phyloP scores from a whole-genome alignment of 495 filamentous ascomycete genomes.

The Penicillium nucicola region DNA sequence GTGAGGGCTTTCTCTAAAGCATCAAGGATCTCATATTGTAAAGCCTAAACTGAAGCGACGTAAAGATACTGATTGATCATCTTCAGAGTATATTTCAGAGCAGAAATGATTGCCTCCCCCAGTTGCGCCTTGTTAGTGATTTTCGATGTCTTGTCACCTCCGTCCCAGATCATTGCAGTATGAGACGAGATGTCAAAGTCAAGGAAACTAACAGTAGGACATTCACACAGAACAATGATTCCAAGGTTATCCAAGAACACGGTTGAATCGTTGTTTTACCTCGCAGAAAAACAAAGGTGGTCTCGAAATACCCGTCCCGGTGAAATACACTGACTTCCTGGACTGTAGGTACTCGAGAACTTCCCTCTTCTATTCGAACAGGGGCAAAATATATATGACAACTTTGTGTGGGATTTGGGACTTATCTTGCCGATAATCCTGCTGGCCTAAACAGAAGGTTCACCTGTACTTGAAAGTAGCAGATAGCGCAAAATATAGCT shows the following conservation, averaged over 20 bases:
- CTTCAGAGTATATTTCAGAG: constrained; percentile 36
- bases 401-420: too few relatives aligned
- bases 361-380: constrained; percentile 44
- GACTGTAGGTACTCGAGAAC: constrained; percentile 44
- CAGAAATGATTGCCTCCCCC: constrained; percentile 34
- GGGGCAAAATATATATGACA: too few relatives aligned
- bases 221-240: constrained; percentile 14
- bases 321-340: constrained; percentile 22
- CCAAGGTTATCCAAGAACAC: background rate
- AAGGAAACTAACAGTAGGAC: constrained; percentile 39
- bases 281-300: constrained; percentile 53
- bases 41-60: constrained; percentile 40
- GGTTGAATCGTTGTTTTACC: constrained; percentile 21
- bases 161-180: constrained; percentile 45
- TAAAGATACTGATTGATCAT: constrained; percentile 46
- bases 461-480: background rate
- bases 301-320: constrained; percentile 2
- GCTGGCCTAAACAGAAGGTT: background rate
- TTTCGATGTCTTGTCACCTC: constrained; percentile 34
- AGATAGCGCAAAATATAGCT: background rate
- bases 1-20: constrained; percentile 41
- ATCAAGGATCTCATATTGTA: constrained; percentile 44
- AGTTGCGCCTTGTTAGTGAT: constrained; percentile 39
- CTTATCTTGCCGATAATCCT: background rate
- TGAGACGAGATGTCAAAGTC: constrained; percentile 38